phyloP scores from a whole-genome alignment of 108 stramenopile species.

The Phaeodactylum tricornutum region DNA sequence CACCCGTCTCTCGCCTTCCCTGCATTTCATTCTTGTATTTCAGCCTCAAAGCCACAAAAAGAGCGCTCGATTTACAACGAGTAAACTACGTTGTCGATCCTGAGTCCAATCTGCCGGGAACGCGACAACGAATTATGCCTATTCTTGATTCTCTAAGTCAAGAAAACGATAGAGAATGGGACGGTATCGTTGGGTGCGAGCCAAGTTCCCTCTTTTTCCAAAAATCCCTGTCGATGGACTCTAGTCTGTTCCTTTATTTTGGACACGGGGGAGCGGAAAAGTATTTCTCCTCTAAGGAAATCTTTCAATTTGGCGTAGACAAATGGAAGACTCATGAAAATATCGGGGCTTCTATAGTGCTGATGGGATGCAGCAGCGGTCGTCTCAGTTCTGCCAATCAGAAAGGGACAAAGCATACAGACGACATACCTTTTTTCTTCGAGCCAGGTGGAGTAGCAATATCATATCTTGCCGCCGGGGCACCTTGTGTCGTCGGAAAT shows the following conservation, averaged over 20 bases:
- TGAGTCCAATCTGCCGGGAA: constrained; percentile 80
- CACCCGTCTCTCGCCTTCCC: constrained; percentile 80
- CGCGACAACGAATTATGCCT: constrained; percentile 57
- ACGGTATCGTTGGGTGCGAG: constrained; percentile 54
- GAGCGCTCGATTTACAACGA: constrained; percentile 32
- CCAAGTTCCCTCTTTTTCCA: constrained; percentile 49
- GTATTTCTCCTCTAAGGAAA: constrained; percentile 59
- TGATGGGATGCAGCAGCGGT: constrained; percentile 97
- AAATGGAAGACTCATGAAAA: not conserved
- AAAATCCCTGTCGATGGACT: constrained; percentile 26
- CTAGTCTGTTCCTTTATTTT: constrained; percentile 83
- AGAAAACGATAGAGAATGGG: constrained; percentile 41
- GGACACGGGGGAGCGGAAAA: constrained; percentile 94
- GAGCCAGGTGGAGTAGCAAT: constrained; percentile 93
- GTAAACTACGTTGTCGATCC: constrained; percentile 88
- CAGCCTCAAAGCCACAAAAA: constrained; percentile 20
- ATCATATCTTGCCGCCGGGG: constrained; percentile 82
- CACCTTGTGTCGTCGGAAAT: constrained; percentile 94
- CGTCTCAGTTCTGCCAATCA: constrained; percentile 66
- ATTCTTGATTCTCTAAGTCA: constrained; percentile 33
- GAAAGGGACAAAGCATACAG: constrained; percentile 17
- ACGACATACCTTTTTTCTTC: constrained; percentile 42
- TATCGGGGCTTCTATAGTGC: constrained; percentile 45
- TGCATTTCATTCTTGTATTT: constrained; percentile 70
- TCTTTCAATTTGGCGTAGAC: constrained; percentile 28